These are phyloP conservation scores for Tetragonia tetragonoides DNA, from an alignment of 148 eudicot genomes.

Conservation along the genomic window DNA sequence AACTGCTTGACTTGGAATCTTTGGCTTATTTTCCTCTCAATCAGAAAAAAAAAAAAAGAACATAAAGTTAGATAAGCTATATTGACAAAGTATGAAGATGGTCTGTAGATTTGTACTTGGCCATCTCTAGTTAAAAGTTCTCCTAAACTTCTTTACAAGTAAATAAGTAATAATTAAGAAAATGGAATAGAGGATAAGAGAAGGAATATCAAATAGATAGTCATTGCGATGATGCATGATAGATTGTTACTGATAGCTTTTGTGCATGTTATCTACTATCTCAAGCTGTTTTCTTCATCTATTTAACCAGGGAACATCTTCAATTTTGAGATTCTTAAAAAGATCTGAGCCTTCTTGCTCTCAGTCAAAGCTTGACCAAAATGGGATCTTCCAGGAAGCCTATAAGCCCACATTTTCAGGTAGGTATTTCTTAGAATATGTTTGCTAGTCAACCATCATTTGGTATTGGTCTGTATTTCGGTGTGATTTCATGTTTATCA, in stretches of 20 bases:
- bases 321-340: conserved; percentile 63
- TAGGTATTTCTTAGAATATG: conserved; percentile 20
- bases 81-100: background rate
- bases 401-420: conserved; percentile 43
- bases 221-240: background rate
- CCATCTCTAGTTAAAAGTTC: background rate
- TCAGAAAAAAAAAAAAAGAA: no score
- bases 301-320: conserved; percentile 52
- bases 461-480: background rate
- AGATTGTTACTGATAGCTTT: background rate
- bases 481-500: background rate
- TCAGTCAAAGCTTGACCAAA: conserved; percentile 31
- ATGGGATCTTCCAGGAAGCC: conserved; percentile 23
- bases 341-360: conserved; percentile 32
- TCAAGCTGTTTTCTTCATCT: conserved; percentile 15
- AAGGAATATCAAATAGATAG: no score
- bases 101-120: background rate
- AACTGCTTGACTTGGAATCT: no score
- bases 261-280: conserved; percentile 1
- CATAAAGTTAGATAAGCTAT: no score
- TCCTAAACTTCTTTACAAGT: no score
- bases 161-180: no score
- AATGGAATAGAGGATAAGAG: background rate
- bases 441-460: no score
- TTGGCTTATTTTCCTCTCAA: no score